These are phyloP conservation scores for Colletotrichum kahawae DNA, from an alignment of 2,329 filamentous ascomycete genomes.

Conservation along the genomic window DNA sequence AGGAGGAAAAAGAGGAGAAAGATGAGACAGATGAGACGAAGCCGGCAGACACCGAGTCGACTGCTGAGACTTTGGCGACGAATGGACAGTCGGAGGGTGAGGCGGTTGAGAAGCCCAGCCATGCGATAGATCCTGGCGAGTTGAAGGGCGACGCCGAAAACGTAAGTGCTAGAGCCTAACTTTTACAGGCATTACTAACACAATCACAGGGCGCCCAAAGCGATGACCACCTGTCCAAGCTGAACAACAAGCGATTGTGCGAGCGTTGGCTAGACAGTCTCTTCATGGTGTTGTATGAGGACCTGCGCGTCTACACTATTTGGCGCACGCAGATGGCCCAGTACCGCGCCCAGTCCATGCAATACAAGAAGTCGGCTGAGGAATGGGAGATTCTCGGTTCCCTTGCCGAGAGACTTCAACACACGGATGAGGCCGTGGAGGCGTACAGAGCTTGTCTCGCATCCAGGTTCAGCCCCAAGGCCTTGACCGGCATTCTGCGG, in stretches of 20 bases:
- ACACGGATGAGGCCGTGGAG: slow-evolving; percentile 88
- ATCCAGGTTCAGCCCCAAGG: slow-evolving; percentile 91
- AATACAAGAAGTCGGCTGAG: slow-evolving; percentile 95
- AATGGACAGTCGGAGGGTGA: slow-evolving; percentile 41
- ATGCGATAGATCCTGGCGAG: slow-evolving; percentile 78
- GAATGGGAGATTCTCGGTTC: slow-evolving; percentile 98
- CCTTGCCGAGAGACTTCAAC: slow-evolving; percentile 90
- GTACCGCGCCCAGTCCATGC: slow-evolving; percentile 88
- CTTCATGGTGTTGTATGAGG: slow-evolving; percentile 99
- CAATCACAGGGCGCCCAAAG: slow-evolving; percentile 60
- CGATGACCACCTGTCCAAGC: slow-evolving; percentile 81
- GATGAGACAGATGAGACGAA: slow-evolving; percentile 36
- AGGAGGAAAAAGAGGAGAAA: slow-evolving; percentile 36
- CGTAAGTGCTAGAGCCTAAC: slow-evolving; percentile 44
- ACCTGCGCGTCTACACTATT: slow-evolving; percentile 97
- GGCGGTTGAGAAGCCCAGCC: slow-evolving; percentile 76
- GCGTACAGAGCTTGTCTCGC: slow-evolving; percentile 88
- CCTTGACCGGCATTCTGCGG: slow-evolving; percentile 82
- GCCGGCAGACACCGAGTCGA: slow-evolving; percentile 29
- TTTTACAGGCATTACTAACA: slow-evolving; percentile 22
- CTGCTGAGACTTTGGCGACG: slow-evolving; percentile 30
- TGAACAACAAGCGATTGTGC: slow-evolving; percentile 96
- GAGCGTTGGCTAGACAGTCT: slow-evolving; percentile 98
- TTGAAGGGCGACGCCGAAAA: slow-evolving; percentile 78
- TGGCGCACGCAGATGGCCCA: slow-evolving; percentile 99